Evolutionary conservation across 2,329 filamentous ascomycete genomes (phyloP).

Genomic region (Epichloe sibirici): DNA sequence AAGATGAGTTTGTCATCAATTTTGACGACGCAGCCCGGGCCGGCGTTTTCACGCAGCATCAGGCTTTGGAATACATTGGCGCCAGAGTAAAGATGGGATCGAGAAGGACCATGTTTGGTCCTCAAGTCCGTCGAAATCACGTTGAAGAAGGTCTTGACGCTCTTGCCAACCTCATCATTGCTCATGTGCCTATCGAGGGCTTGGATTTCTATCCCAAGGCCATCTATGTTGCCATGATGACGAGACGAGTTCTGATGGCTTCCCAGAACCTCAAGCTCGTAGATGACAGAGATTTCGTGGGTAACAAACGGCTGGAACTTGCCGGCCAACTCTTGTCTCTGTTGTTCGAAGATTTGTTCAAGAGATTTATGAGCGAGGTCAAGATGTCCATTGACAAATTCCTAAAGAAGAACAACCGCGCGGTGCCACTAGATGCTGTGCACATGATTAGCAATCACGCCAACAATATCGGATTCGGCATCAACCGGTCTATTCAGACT

Average conservation of each 20-base stretch:
- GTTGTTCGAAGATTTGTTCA: constrained; percentile 95
- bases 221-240: constrained; percentile 94
- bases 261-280: constrained; percentile 80
- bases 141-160: constrained; percentile 89
- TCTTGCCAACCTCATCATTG: constrained; percentile 82
- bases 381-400: constrained; percentile 94
- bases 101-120: constrained; percentile 42
- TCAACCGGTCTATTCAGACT: constrained; percentile 93
- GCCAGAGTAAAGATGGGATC: constrained; percentile 77
- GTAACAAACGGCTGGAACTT: constrained; percentile 90
- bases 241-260: constrained; percentile 88
- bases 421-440: constrained; percentile 76
- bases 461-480: constrained; percentile 77
- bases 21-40: constrained; percentile 83
- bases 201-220: constrained; percentile 96
- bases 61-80: constrained; percentile 88
- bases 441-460: constrained; percentile 75
- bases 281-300: constrained; percentile 94
- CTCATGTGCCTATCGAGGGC: constrained; percentile 82
- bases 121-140: constrained; percentile 58
- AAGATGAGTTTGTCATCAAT: constrained; percentile 90
- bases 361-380: constrained; percentile 79
- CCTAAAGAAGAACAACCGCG: constrained; percentile 83
- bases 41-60: constrained; percentile 83
- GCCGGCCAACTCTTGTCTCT: constrained; percentile 89